Evolutionary conservation across 2,329 filamentous ascomycete species (phyloP).

Genomic region (Fusarium stilboides): DNA sequence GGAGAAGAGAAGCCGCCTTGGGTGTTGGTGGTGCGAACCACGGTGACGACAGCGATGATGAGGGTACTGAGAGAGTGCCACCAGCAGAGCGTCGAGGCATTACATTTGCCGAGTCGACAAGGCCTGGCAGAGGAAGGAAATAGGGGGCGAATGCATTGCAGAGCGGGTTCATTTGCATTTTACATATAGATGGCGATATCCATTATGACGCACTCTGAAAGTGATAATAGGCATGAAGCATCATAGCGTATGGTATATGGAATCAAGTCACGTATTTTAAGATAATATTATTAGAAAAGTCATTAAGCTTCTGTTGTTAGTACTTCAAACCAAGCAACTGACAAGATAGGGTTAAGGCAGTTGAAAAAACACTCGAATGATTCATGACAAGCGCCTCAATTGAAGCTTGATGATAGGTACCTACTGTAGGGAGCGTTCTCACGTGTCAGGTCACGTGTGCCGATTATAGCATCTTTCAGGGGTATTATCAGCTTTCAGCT

Average conservation of each 20-base stretch:
- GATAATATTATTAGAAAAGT: not conserved
- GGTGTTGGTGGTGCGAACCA: conserved; percentile 68
- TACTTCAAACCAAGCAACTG: not conserved
- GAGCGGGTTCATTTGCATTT: conserved; percentile 39
- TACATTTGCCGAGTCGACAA: conserved; percentile 69
- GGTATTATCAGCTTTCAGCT: conserved; percentile 1
- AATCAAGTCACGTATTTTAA: conserved; percentile 13
- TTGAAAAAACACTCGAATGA: too few relatives aligned
- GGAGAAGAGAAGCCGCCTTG: conserved; percentile 80
- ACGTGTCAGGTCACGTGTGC: conserved; percentile 30
- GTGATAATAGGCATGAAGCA: conserved; percentile 29
- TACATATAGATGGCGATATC: conserved; percentile 43
- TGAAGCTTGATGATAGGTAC: too few relatives aligned
- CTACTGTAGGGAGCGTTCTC: not conserved
- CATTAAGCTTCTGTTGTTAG: not conserved
- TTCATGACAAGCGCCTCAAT: too few relatives aligned
- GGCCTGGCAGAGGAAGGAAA: conserved; percentile 42
- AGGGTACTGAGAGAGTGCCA: conserved; percentile 69
- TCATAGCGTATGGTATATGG: conserved; percentile 32
- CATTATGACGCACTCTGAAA: conserved; percentile 27
- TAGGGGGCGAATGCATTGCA: conserved; percentile 24
- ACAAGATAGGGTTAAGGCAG: too few relatives aligned
- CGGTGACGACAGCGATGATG: conserved; percentile 64
- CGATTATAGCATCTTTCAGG: not conserved
- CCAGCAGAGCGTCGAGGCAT: conserved; percentile 69